phyloP scores from a whole-genome alignment of 2,329 filamentous ascomycete genomes.

The Penicillium sp. region DNA sequence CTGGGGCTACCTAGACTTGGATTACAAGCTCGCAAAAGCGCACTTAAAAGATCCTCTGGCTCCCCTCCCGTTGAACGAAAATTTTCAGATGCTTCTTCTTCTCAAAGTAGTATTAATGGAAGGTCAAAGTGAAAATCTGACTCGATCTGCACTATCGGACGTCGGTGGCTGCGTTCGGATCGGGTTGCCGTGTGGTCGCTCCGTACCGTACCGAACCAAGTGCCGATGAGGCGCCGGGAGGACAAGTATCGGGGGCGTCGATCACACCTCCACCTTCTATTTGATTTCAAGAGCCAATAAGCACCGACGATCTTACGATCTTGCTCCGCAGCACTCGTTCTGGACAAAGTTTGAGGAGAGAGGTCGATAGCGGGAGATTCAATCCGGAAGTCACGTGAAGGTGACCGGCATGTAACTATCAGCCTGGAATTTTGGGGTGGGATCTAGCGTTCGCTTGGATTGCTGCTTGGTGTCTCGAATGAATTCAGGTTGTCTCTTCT shows the following conservation, averaged over 20 bases:
- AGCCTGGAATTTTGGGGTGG: neutral
- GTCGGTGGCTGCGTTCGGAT: conserved; percentile 22
- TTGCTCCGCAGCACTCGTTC: neutral
- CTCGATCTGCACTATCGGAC: neutral
- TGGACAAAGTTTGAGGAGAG: conserved; percentile 3
- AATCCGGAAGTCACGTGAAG: conserved; percentile 5
- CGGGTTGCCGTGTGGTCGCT: conserved; percentile 29
- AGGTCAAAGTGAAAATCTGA: conserved; percentile 3
- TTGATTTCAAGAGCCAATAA: neutral
- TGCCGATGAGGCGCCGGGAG: conserved; percentile 23
- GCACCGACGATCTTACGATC: too few species aligned
- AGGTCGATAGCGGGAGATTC: neutral
- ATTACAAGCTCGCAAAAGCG: too few species aligned
- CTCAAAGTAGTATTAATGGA: neutral
- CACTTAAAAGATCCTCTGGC: neutral
- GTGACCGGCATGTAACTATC: too few species aligned
- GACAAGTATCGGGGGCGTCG: neutral
- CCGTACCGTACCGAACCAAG: conserved; percentile 34
- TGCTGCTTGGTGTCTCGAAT: neutral
- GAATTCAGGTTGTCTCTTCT: neutral
- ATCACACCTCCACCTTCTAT: neutral
- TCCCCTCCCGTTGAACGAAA: too few species aligned
- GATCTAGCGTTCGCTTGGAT: neutral
- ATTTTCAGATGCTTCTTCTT: neutral
- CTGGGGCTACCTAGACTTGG: neutral